Percentiles rank a stretch among this genome's conserved stretches.
Evolutionary conservation across 75 land plant genomes (phyloP).

Genomic region (Cryptomeria japonica): DNA sequence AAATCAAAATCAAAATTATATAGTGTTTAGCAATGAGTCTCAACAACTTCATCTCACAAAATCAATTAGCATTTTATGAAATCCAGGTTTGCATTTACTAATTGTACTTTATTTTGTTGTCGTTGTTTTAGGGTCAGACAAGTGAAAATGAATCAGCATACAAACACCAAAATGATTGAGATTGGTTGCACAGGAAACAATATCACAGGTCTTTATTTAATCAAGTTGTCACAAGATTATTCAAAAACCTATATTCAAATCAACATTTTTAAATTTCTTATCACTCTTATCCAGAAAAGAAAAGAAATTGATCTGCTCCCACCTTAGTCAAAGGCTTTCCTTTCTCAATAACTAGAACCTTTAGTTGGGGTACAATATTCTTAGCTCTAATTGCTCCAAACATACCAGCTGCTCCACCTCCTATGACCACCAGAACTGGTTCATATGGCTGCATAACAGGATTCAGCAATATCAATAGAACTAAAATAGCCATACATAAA

Average conservation of each 20-base stretch:
- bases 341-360: constrained; percentile 83
- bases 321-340: constrained; percentile 89
- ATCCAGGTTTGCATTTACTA: background rate
- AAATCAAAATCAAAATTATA: background rate
- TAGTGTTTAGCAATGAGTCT: background rate
- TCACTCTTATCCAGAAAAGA: background rate
- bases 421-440: constrained; percentile 77
- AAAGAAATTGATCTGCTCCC: background rate
- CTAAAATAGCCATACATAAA: background rate
- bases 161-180: background rate
- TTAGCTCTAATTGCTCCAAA: constrained; percentile 95
- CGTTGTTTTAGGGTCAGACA: background rate
- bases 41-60: background rate
- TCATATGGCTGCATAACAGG: constrained; percentile 23
- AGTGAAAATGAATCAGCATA: background rate
- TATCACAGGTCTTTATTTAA: background rate
- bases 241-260: background rate
- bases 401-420: constrained; percentile 96
- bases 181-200: background rate
- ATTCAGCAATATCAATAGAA: background rate
- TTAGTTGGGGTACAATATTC: constrained; percentile 61
- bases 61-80: background rate
- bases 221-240: background rate
- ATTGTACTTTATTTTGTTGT: background rate
- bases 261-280: background rate